A percentile compares a stretch with the other conserved stretches of the same genome.
These are phyloP conservation scores for Magnaporthiopsis incrustans DNA, from an alignment of 2,329 filamentous ascomycete species.

Conservation along the genomic window DNA sequence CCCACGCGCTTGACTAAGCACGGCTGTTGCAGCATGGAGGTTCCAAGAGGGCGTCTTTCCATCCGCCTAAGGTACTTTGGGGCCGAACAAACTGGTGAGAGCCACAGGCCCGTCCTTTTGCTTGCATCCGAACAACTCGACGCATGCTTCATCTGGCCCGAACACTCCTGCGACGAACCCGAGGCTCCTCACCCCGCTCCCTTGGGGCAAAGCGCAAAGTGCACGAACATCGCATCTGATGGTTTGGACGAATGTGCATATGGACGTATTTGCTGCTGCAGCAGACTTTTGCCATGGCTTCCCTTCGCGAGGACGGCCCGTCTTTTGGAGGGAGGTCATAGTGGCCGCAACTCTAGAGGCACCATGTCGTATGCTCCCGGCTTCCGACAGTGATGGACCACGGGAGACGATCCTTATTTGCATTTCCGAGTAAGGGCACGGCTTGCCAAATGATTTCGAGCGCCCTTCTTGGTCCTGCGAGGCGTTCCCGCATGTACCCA, in stretches of 20 bases:
- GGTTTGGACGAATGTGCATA: neutral
- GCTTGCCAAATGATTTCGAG: constrained; percentile 91
- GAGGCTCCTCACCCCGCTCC: neutral
- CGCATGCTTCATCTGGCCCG: neutral
- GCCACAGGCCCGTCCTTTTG: neutral
- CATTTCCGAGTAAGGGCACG: constrained; percentile 96
- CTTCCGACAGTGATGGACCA: constrained; percentile 80
- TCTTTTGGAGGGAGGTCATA: constrained; percentile 70
- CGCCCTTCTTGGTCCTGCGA: constrained; percentile 77
- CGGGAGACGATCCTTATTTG: constrained; percentile 93
- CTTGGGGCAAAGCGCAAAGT: neutral
- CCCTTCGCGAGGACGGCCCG: constrained; percentile 30
- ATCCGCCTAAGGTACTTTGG: no score
- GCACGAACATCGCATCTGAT: neutral
- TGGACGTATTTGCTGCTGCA: neutral
- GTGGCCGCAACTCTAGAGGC: constrained; percentile 65
- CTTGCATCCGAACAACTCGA: neutral
- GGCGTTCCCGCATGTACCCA: constrained; percentile 74
- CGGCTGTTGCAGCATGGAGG: no score
- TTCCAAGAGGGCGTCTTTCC: no score
- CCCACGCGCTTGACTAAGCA: no score
- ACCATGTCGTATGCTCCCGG: constrained; percentile 91
- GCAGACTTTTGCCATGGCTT: constrained; percentile 25
- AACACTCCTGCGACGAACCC: neutral
- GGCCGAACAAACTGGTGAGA: no score